A percentile compares a stretch with the other conserved stretches of the same genome.
phyloP scores from a whole-genome alignment of 257 asterid genomes.

The Striga asiatica region DNA sequence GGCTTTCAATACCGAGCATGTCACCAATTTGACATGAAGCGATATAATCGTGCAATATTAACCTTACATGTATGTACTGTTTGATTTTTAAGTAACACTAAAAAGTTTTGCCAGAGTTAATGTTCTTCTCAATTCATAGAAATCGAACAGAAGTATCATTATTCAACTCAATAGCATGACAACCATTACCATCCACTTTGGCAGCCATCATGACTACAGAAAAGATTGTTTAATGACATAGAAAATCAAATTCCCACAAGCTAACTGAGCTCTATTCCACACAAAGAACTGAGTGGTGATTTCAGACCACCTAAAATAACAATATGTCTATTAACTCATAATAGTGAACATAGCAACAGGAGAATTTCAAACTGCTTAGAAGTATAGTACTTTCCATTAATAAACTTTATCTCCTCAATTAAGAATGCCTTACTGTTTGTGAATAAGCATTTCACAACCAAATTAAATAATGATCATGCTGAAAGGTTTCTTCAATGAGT shows the following conservation, averaged over 20 bases:
- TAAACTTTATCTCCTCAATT: neutral
- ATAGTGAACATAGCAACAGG: no score
- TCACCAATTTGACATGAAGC: no score
- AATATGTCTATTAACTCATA: neutral
- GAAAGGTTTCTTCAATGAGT: no score
- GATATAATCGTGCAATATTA: neutral
- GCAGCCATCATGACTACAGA: neutral
- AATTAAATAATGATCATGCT: no score
- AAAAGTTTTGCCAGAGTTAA: neutral
- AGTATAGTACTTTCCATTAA: no score
- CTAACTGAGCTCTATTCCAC: neutral
- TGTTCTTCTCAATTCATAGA: neutral
- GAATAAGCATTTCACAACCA: no score
- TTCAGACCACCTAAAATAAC: neutral
- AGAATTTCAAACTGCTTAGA: no score
- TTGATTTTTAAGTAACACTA: neutral
- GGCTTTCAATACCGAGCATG: no score
- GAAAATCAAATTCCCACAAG: neutral
- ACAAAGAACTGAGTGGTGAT: neutral
- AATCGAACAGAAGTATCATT: neutral
- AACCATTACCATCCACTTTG: no score
- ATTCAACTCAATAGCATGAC: no score
- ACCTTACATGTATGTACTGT: neutral
- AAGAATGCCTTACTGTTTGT: no score
- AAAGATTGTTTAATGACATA: neutral